A percentile compares a stretch with the other conserved stretches of the same genome.
Evolutionary conservation across 202 grass and related monocot species (phyloP).

Genomic region (Hordeum pubiflorum): DNA sequence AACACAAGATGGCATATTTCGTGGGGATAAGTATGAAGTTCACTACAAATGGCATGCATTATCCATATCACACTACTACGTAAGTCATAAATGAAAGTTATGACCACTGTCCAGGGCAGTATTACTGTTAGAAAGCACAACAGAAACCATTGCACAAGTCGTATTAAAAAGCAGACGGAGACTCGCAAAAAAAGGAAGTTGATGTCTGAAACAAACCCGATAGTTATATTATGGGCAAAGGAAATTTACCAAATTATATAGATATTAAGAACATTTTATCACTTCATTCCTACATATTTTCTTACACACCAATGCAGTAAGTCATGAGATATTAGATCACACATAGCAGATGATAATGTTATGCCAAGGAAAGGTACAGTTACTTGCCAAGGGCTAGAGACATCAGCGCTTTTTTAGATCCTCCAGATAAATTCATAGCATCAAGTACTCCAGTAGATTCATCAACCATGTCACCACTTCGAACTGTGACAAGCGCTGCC

Average conservation of each 20-base stretch:
- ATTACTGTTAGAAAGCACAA: not conserved
- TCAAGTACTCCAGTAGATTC: conserved; percentile 73
- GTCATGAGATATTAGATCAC: conserved; percentile 13
- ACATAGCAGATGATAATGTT: conserved; percentile 14
- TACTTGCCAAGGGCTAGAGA: conserved; percentile 79
- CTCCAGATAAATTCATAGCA: conserved; percentile 68
- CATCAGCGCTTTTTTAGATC: conserved; percentile 68
- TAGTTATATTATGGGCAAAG: not conserved
- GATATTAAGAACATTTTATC: conserved; percentile 2
- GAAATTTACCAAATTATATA: conserved; percentile 13
- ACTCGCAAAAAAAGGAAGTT: not conserved
- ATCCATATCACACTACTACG: not conserved
- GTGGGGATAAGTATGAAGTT: not conserved
- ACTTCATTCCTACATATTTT: not conserved
- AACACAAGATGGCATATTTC: not conserved
- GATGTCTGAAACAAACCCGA: not conserved
- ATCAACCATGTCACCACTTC: conserved; percentile 67
- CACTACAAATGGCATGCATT: conserved; percentile 7
- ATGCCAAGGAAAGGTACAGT: conserved; percentile 25
- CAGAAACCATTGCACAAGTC: not conserved
- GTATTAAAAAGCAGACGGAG: not conserved
- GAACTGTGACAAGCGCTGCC: conserved; percentile 53
- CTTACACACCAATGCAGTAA: not conserved
- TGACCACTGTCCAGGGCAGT: not conserved
- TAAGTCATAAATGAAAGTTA: conserved; percentile 14